A percentile compares a stretch with the other conserved stretches of the same genome.
phyloP scores from a whole-genome alignment of 352 stramenopile genomes.

The Phytopythium cucurbitacearum region DNA sequence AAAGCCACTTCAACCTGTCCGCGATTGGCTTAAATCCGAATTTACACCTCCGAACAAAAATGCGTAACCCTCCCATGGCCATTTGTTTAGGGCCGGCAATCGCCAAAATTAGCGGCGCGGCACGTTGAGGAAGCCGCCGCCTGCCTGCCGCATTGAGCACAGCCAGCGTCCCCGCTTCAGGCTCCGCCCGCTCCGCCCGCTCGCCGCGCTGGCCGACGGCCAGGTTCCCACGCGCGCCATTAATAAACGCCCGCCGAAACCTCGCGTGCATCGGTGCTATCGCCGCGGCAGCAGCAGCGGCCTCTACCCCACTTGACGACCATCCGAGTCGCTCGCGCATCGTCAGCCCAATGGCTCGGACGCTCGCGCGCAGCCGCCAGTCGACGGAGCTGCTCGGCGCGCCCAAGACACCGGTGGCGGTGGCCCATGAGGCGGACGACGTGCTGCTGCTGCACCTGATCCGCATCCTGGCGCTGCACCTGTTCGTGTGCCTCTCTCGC shows the following conservation, averaged over 20 bases:
- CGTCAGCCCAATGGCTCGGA: background rate
- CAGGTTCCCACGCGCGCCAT: background rate
- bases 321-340: background rate
- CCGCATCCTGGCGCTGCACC: conserved; percentile 53
- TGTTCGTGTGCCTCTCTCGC: conserved; percentile 53
- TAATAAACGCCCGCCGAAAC: conserved; percentile 3
- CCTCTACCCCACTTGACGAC: conserved; percentile 6
- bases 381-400: background rate
- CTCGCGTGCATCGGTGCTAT: background rate
- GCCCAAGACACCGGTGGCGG: conserved; percentile 1
- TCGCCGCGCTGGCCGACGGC: background rate
- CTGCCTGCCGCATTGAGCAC: too few relatives aligned
- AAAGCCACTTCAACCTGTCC: conserved; percentile 5
- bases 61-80: background rate
- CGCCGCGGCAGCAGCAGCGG: background rate
- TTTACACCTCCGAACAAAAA: background rate
- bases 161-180: too few relatives aligned
- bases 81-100: background rate
- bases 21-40: conserved; percentile 2
- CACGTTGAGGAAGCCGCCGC: background rate
- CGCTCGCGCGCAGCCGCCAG: background rate
- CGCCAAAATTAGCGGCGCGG: background rate
- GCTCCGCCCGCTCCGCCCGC: background rate
- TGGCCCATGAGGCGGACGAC: conserved; percentile 9
- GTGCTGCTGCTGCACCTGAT: conserved; percentile 56